Conservation (phyloP, 768 basidiomycete genomes). For the Pluteus cervinus region DNA sequence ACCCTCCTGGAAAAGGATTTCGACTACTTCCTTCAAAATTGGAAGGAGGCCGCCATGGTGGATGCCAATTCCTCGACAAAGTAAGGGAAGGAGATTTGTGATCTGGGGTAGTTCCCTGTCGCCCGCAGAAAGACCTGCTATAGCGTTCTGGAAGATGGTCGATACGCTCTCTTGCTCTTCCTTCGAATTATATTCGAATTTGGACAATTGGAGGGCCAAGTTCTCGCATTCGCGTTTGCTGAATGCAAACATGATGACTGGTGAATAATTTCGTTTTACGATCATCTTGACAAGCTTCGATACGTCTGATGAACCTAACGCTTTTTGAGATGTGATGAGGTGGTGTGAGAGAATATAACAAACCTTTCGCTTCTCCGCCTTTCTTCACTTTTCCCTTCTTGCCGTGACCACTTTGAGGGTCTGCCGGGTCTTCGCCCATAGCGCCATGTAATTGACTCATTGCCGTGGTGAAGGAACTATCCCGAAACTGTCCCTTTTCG, state of each 20-base stretch:
- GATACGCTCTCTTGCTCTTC: slow-evolving; percentile 85
- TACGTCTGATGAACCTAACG: slow-evolving; percentile 83
- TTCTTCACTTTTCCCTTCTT: slow-evolving; percentile 90
- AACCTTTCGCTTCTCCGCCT: slow-evolving; percentile 87
- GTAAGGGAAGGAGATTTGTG: slow-evolving; percentile 81
- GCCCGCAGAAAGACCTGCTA: slow-evolving; percentile 78
- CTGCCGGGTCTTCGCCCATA: slow-evolving; percentile 87
- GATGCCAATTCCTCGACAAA: slow-evolving; percentile 93
- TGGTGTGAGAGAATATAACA: slow-evolving; percentile 7
- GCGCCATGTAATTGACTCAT: slow-evolving; percentile 91
- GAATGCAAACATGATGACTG: slow-evolving; percentile 97
- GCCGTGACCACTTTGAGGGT: slow-evolving; percentile 76
- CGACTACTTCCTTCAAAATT: slow-evolving; percentile 97
- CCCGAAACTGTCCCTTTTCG: slow-evolving; percentile 93
- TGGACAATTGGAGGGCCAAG: slow-evolving; percentile 85
- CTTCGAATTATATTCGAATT: slow-evolving; percentile 88
- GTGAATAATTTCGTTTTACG: slow-evolving; percentile 94
- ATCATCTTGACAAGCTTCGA: slow-evolving; percentile 98
- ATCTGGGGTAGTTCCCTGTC: slow-evolving; percentile 93
- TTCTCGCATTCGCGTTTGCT: slow-evolving; percentile 96
- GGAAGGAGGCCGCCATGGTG: slow-evolving; percentile 97
- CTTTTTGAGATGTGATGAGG: too few relatives aligned
- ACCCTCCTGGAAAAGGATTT: slow-evolving; percentile 97
- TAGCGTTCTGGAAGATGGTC: slow-evolving; percentile 91
- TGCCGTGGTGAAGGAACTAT: slow-evolving; percentile 95